Evolutionary conservation across 768 basidiomycete genomes (phyloP).

Genomic region (Boletus insuetus): DNA sequence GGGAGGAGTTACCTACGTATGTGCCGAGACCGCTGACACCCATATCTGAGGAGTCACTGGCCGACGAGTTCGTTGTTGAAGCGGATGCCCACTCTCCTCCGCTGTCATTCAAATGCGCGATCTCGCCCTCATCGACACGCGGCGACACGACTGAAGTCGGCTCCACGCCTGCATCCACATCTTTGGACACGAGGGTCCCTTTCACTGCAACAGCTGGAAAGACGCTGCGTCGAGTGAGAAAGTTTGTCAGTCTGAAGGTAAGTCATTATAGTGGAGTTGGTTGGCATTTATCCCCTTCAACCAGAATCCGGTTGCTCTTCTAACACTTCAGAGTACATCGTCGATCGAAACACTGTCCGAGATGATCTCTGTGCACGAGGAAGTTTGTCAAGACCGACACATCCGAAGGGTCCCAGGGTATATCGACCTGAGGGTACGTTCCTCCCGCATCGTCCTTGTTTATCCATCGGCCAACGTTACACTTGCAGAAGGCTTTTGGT

Average conservation of each 20-base stretch:
- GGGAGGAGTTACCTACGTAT: neutral
- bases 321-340: neutral
- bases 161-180: too few relatives aligned
- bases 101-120: neutral
- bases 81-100: neutral
- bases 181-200: too few relatives aligned
- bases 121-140: neutral
- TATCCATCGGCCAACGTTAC: neutral
- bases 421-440: too few relatives aligned
- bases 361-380: neutral
- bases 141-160: too few relatives aligned
- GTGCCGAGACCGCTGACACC: conserved; percentile 2
- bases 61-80: neutral
- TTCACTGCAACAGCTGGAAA: neutral
- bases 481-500: neutral
- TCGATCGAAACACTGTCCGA: neutral
- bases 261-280: neutral
- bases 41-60: conserved; percentile 9
- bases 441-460: neutral
- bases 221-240: conserved; percentile 1
- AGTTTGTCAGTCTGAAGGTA: neutral
- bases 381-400: neutral
- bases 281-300: neutral
- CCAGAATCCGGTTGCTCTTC: neutral
- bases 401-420: conserved; percentile 1